A percentile compares a stretch with the other conserved stretches of the same genome.
phyloP scores from a whole-genome alignment of 225 moss, liverwort and hornwort genomes.

The Neckera pumila region DNA sequence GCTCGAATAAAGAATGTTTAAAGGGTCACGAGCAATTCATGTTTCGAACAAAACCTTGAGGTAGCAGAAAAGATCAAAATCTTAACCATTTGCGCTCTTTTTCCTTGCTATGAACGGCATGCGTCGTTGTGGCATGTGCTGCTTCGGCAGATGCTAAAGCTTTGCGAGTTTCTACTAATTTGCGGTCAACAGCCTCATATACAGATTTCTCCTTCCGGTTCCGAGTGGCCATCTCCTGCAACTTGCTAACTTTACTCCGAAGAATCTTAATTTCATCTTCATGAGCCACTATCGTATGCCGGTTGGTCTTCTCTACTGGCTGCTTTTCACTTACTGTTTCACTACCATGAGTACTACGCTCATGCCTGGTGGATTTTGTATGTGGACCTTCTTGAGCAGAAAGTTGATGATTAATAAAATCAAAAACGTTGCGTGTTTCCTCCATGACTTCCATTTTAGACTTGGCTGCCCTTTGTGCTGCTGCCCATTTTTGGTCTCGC shows the following conservation, averaged over 20 bases:
- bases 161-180: constrained; percentile 63
- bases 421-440: constrained; percentile 73
- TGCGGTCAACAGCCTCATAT: constrained; percentile 57
- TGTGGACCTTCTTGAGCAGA: constrained; percentile 28
- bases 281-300: constrained; percentile 66
- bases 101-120: constrained; percentile 83
- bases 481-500: constrained; percentile 84
- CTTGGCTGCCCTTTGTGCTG: constrained; percentile 78
- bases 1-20: not conserved
- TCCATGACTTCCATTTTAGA: constrained; percentile 60
- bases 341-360: not conserved
- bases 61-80: constrained; percentile 25
- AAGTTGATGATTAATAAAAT: constrained; percentile 82
- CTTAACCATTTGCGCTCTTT: constrained; percentile 92
- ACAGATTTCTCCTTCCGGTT: constrained; percentile 79
- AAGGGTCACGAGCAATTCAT: not conserved
- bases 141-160: constrained; percentile 69
- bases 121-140: constrained; percentile 57
- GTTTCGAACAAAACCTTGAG: not conserved
- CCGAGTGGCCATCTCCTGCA: constrained; percentile 81
- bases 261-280: constrained; percentile 80
- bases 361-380: not conserved
- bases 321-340: constrained; percentile 1
- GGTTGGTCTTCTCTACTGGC: constrained; percentile 35
- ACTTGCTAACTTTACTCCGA: constrained; percentile 63